A percentile compares a stretch with the other conserved stretches of the same genome.
Conservation (phyloP, 139 green algal species). For the Pseudopediastrum boryanum region DNA sequence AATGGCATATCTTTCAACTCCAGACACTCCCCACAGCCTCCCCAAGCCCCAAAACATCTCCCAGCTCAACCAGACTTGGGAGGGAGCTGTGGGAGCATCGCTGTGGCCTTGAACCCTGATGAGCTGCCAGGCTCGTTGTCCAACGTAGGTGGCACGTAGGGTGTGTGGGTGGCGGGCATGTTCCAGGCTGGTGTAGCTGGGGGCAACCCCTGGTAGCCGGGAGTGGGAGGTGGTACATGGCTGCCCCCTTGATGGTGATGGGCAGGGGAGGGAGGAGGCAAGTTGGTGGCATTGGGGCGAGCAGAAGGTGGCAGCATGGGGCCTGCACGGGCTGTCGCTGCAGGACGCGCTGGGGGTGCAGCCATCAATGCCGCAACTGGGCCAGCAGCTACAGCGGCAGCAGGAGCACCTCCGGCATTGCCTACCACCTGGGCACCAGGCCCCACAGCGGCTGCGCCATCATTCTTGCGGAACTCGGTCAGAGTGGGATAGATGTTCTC, state of each 20-base stretch:
- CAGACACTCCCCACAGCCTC: too few relatives aligned
- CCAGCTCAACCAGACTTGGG: too few relatives aligned
- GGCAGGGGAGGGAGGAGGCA: constrained; percentile 17
- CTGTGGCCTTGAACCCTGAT: too few relatives aligned
- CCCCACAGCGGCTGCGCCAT: constrained; percentile 40
- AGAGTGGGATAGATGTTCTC: constrained; percentile 98
- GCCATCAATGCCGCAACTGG: neutral
- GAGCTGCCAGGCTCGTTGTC: too few relatives aligned
- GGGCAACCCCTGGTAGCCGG: neutral
- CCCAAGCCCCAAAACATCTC: too few relatives aligned
- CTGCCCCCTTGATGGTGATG: too few relatives aligned
- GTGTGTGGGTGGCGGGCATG: constrained; percentile 20
- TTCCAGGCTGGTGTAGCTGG: constrained; percentile 26
- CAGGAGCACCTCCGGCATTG: constrained; percentile 1
- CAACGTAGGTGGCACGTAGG: too few relatives aligned
- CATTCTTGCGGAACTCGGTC: constrained; percentile 88
- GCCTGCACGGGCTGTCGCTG: constrained; percentile 4
- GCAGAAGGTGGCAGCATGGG: neutral
- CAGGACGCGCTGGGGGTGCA: neutral
- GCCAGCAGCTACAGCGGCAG: neutral
- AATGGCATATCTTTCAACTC: too few relatives aligned
- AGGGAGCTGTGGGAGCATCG: too few relatives aligned
- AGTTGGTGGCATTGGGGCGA: neutral
- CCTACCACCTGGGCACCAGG: neutral
- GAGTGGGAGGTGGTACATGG: constrained; percentile 14